Base-by-base conservation (phyloP, 2,329 filamentous ascomycete species). In the Calonectria hongkongensis region DNA sequence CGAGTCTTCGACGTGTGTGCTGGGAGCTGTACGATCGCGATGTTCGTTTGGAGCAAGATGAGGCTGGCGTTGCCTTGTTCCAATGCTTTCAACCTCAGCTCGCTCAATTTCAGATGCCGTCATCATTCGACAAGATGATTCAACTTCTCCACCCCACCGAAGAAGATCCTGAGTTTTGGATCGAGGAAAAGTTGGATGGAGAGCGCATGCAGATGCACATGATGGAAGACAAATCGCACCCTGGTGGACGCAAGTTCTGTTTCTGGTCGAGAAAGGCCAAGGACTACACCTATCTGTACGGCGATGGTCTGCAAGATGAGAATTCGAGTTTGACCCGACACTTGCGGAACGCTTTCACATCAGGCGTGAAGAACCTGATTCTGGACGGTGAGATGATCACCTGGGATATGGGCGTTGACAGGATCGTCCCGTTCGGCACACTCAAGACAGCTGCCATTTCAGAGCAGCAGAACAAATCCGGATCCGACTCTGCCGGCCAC, bases 371-470 rank as follows among this genome's bases (percentile, higher is more conserved):
- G 18, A 98, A 94, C 80, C 89, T 98, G 75, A 98, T 99, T 63
- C 88, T 99, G 0, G 97, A 99, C 79, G 97, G 97, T 12, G 97
- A 99, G 83, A 99, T 99, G 97, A 95, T 99, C 71, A 98, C 96
- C 0, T 99, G 97, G 97, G 95, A 98, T 81, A 94, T 95, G 73
- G 91, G 93, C 54, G 88, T 94, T 63, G 94, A 98, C 84, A 94
- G 94, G 68, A 94, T 97, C 66, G 93, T 98, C 18, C 92, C 94
- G 0, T 99, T 99, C 82, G 97, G 97, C 9, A 97, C 95, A 0
- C 88, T 99, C 62, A 99, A 99, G 84, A 96, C 95, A 1, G 96
- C 96, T 0, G 96, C 96, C 0, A 84, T 98, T 39, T 89, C 92
- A 0, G 94, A 96, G 79, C 93, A 96, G 80, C 91, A 92, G 73